phyloP scores from a whole-genome alignment of 495 filamentous ascomycete species.

The Pseudomonodictys pantanalensis region DNA sequence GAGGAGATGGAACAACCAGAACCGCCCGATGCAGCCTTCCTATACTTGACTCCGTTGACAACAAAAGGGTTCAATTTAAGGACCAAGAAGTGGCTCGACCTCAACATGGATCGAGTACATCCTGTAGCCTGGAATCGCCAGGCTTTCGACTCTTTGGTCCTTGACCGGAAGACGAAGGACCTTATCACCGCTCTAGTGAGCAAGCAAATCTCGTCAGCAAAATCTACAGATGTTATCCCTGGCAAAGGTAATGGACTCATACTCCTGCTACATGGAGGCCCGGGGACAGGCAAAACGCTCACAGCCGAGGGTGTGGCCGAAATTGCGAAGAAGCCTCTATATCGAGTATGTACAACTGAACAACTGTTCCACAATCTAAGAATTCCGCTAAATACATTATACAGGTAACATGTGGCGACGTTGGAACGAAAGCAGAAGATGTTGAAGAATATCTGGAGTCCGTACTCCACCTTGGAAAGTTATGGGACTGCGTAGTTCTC shows the following conservation, averaged over 20 bases:
- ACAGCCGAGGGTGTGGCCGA: constrained; percentile 27
- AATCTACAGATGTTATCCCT: background rate
- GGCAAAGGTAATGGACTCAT: background rate
- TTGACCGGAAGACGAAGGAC: background rate
- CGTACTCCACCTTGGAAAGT: constrained; percentile 37
- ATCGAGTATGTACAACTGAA: too few relatives aligned
- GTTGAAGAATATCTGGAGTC: constrained; percentile 34
- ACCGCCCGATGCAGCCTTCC: constrained; percentile 3
- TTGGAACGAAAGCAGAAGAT: constrained; percentile 17
- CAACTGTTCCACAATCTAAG: too few relatives aligned
- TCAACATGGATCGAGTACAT: constrained; percentile 17
- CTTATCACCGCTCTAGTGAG: background rate
- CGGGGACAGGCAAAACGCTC: constrained; percentile 15
- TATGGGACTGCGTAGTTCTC: constrained; percentile 49
- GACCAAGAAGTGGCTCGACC: constrained; percentile 24
- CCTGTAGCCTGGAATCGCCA: background rate
- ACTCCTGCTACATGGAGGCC: background rate
- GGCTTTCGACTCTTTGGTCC: background rate
- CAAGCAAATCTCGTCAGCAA: background rate
- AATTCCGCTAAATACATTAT: too few relatives aligned
- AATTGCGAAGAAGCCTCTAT: constrained; percentile 14
- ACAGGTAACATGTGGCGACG: constrained; percentile 25
- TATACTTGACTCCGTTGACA: background rate
- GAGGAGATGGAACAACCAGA: background rate
- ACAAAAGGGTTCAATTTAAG: constrained; percentile 18